These are phyloP conservation scores for Aspergillus chevalieri DNA, from an alignment of 2,329 filamentous ascomycete genomes.

Conservation along the genomic window DNA sequence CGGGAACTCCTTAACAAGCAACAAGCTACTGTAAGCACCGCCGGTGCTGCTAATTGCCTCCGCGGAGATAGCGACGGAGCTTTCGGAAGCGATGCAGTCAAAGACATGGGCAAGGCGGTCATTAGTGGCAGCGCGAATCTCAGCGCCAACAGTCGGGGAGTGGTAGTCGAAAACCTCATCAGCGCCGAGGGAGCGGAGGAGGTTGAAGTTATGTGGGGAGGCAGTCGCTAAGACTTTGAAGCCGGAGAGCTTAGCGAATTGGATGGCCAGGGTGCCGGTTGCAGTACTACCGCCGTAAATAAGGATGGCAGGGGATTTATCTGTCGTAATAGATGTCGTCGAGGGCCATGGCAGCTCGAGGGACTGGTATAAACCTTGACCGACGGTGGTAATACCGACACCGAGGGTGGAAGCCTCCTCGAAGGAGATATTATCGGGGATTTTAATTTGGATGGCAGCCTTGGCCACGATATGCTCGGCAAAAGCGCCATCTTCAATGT, in stretches of 20 bases:
- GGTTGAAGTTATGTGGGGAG: conserved; percentile 23
- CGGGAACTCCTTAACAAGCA: conserved; percentile 8
- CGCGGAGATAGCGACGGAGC: conserved; percentile 19
- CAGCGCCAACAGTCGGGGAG: conserved; percentile 9
- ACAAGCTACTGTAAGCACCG: conserved; percentile 16
- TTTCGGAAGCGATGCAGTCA: conserved; percentile 23
- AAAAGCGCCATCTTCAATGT: conserved; percentile 46
- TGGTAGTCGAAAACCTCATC: conserved; percentile 26
- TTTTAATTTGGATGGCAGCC: conserved; percentile 40
- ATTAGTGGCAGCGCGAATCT: conserved; percentile 22
- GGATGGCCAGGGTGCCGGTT: conserved; percentile 27
- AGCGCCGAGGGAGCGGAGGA: conserved; percentile 23
- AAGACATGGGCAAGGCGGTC: conserved; percentile 25
- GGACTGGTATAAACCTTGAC: conserved; percentile 34
- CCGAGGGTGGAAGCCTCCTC: conserved; percentile 48
- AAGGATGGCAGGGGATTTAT: conserved; percentile 13
- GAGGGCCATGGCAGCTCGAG: conserved; percentile 15
- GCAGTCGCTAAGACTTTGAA: conserved; percentile 20
- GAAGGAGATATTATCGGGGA: conserved; percentile 42
- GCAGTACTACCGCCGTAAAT: conserved; percentile 32
- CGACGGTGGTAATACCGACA: conserved; percentile 46
- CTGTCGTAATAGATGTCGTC: conserved; percentile 12
- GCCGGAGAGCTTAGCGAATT: conserved; percentile 29
- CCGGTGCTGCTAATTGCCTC: conserved; percentile 20
- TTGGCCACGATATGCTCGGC: conserved; percentile 47